Evolutionary conservation across 2,329 filamentous ascomycete species (phyloP), one percentile per base, ranked within the genome.

Genomic region (Cryphonectria naterciae): DNA sequence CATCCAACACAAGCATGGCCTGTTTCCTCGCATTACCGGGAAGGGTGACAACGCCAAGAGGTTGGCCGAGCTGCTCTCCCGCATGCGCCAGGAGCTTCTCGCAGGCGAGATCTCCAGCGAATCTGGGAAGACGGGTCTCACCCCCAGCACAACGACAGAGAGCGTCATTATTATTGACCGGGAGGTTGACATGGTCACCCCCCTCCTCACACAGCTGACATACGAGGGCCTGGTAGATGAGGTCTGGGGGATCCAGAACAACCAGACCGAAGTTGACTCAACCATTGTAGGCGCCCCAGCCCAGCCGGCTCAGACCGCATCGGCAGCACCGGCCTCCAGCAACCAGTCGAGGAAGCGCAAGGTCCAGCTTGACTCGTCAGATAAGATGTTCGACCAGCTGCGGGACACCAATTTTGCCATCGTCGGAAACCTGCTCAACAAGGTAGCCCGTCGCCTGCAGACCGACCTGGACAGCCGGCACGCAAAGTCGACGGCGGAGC

Each of bases 151-250:
- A 15, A 91, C 91, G 8, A 93, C 94, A 64, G 96, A 99, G 80
- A 97, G 92, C 77, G 85, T 98, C 72, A 95, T 99, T 76, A 92
- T 99, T 72, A 94, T 99, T 69, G 96, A 99, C 80, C 92, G 96
- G 65, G 95, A 98, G 79, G 92, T 97, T 69, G 96, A 99, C 80
- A 94, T 96, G 77, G 93, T 95, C 22, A 98, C 96, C 0, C 92
- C 93, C 0, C 86, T 99, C 22, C 90, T 99, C 68, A 98, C 95
- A 0, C 96, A 99, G 79, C 84, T 99, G 73, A 99, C 96, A 1
- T 99, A 99, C 77, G 95, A 99, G 82, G 96, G 96, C 4, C 85
- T 99, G 37, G 92, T 99, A 68, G 97, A 99, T 77, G 96, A 99
- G 79, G 87, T 96, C 22, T 97, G 97, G 78, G 91, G 92, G 43